phyloP scores from a whole-genome alignment of 2,329 filamentous ascomycete genomes.

The Conoideocrella luteorostrata region DNA sequence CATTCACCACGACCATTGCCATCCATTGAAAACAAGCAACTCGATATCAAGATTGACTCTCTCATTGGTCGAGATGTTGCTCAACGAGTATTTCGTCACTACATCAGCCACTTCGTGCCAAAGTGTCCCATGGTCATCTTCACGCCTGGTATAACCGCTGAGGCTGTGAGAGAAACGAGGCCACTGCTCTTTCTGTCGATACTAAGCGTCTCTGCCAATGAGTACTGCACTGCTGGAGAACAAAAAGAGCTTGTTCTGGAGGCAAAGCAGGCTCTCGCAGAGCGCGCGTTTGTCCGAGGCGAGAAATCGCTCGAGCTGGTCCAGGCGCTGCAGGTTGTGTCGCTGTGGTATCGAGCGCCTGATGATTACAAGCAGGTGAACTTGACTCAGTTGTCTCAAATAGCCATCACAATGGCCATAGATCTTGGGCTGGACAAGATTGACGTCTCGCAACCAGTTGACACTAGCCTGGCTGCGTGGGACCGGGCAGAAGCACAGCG shows the following conservation, averaged over 20 bases:
- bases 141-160: not conserved
- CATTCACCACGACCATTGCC: not conserved
- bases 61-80: slow-evolving; percentile 6
- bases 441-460: not conserved
- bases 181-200: slow-evolving; percentile 5
- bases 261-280: not conserved
- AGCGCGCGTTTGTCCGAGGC: slow-evolving; percentile 1
- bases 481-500: slow-evolving; percentile 5
- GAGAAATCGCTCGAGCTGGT: slow-evolving; percentile 8
- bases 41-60: slow-evolving; percentile 5
- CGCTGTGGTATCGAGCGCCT: slow-evolving; percentile 5
- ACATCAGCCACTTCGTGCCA: slow-evolving; percentile 1
- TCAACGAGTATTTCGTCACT: slow-evolving; percentile 3
- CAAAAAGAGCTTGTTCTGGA: not conserved
- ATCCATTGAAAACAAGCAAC: slow-evolving; percentile 6
- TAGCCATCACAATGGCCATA: slow-evolving; percentile 2
- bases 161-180: slow-evolving; percentile 6
- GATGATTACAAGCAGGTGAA: slow-evolving; percentile 1
- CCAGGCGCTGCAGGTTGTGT: slow-evolving; percentile 4
- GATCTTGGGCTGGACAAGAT: not conserved
- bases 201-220: slow-evolving; percentile 2
- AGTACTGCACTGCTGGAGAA: not conserved
- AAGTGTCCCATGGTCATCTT: slow-evolving; percentile 6
- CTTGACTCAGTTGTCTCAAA: not conserved
- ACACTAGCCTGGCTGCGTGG: not conserved